Evolutionary conservation across 177 flowering plant species (phyloP), one percentile per base, ranked within the genome.

Genomic region (Vitis hybrid): DNA sequence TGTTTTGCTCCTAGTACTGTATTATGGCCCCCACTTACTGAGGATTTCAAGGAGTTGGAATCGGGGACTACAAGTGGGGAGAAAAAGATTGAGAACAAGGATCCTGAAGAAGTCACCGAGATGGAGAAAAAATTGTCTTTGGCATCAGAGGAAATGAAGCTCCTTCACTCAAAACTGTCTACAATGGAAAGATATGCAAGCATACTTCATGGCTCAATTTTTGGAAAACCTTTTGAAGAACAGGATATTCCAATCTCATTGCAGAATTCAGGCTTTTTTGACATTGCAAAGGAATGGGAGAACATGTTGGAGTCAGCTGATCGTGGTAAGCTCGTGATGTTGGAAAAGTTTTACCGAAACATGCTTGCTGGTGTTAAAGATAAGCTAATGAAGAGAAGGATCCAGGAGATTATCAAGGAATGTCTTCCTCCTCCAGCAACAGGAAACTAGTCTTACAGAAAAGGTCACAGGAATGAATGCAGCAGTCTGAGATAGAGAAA

Each of bases 341-440:
- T 94, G 84, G 92, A 92, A 72, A 73, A 75, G 78, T 91, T 92
- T 70, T 94, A 91, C 72, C 70, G 85, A 14, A 84, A 74, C 77
- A 87, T 90, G 94, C 87, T 88, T 60, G 80, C 81, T 0, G 87
- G 87, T n/a, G 94, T 94, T 24, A 88, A 88, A 80, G 91, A 94
- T 71, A 85, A 84, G 83, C 59, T 82, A n/a, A 70, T 90, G 89
- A 90, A 87, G 88, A 87, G 78, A 82, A 84, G 83, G 79, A 82
- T 94, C 17, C 83, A 88, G 66, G 97, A 91, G 72, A 70, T 91
- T 21, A 63, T 92, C 6, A 84, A 82, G 76, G 95, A 88, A 65
- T 81, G 80, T 60, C 83, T 86, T 24, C 84, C 50, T 54, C 77
- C 93, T 75, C 77, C 87, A 49, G 69, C 76, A 17, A 35, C 65